Evolutionary conservation across 2,329 filamentous ascomycete species (phyloP).

Genomic region (Stachybotrys echinatus): DNA sequence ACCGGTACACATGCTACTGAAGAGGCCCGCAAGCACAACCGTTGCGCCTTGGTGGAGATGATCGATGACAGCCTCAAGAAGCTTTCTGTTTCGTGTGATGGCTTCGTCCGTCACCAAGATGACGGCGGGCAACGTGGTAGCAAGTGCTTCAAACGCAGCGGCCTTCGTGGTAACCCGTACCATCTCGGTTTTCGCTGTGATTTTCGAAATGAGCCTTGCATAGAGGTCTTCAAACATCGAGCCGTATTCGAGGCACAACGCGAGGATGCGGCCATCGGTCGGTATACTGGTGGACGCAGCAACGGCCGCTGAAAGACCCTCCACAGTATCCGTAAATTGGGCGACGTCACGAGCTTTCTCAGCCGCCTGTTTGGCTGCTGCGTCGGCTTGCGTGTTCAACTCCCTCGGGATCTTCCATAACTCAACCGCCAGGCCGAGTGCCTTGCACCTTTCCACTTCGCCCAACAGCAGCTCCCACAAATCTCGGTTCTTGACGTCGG

Average conservation of each 20-base stretch:
- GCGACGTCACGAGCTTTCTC: background rate
- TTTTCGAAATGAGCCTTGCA: background rate
- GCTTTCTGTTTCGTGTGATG: background rate
- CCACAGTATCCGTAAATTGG: no score
- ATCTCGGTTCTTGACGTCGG: conserved; percentile 42
- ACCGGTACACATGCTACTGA: background rate
- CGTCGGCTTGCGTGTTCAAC: conserved; percentile 36
- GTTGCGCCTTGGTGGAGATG: conserved; percentile 5
- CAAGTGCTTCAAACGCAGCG: conserved; percentile 2
- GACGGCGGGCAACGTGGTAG: conserved; percentile 3
- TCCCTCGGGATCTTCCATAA: conserved; percentile 43
- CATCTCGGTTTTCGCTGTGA: conserved; percentile 5
- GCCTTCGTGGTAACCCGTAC: conserved; percentile 2
- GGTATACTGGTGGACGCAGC: no score
- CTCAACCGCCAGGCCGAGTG: conserved; percentile 25
- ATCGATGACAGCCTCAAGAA: conserved; percentile 5
- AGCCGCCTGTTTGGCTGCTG: conserved; percentile 27
- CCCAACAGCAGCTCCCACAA: conserved; percentile 45
- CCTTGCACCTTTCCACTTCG: conserved; percentile 25
- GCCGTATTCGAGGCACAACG: no score
- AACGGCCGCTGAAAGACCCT: no score
- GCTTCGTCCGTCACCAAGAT: conserved; percentile 6
- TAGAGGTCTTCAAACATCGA: no score
- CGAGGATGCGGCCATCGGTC: no score
- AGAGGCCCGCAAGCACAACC: conserved; percentile 4